phyloP scores from a whole-genome alignment of 805 yeast species.

The Huiozyma naganishii region DNA sequence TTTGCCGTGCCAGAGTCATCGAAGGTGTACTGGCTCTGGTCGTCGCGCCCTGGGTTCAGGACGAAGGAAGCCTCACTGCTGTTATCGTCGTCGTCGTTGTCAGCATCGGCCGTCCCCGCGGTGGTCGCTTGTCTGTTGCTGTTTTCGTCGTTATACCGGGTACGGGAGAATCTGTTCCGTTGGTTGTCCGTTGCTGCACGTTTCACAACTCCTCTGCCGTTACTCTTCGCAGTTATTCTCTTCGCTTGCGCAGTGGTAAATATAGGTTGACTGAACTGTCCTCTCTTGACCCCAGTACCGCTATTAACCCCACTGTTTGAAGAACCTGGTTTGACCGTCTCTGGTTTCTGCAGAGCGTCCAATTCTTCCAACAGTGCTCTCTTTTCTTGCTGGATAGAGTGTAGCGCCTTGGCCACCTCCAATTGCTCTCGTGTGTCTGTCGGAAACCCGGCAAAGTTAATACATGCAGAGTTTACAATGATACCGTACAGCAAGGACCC shows the following conservation, averaged over 20 bases:
- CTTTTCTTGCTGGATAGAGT: constrained; percentile 14
- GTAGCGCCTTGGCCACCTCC: constrained; percentile 11
- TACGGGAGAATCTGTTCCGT: neutral
- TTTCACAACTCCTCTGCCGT: neutral
- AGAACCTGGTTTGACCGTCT: neutral
- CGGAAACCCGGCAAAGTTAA: constrained; percentile 42
- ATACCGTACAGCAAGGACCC: constrained; percentile 70
- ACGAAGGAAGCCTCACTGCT: constrained; percentile 28
- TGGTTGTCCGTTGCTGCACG: neutral
- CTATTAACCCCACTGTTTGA: neutral
- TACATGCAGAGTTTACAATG: constrained; percentile 81
- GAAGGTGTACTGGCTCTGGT: constrained; percentile 1
- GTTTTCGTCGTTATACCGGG: neutral
- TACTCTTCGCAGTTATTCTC: neutral
- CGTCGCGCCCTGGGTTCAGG: constrained; percentile 15
- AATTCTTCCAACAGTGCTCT: constrained; percentile 8
- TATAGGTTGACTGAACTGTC: constrained; percentile 2
- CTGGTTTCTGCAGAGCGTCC: neutral
- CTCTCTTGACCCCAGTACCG: neutral
- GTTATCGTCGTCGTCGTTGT: constrained; percentile 16
- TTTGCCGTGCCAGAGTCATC: constrained; percentile 1
- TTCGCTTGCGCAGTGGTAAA: constrained; percentile 2
- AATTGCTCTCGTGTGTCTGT: constrained; percentile 20
- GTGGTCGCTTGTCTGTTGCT: neutral
- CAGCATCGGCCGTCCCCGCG: neutral